These are phyloP conservation scores for Ascochyta lentis DNA, from an alignment of 2,329 filamentous ascomycete genomes.

Conservation along the genomic window DNA sequence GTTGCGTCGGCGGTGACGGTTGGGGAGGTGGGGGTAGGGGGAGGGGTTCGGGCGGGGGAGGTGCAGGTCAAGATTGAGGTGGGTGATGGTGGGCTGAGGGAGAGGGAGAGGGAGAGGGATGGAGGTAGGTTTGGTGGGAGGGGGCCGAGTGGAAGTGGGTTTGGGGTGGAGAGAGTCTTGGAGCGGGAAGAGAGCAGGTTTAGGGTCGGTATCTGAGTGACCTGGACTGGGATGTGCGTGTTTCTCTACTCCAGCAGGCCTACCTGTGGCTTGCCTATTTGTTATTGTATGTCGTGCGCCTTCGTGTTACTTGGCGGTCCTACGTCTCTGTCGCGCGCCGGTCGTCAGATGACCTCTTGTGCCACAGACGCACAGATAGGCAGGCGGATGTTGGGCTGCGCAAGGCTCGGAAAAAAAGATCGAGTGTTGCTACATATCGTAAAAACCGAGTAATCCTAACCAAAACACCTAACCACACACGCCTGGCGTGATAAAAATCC, in stretches of 20 bases:
- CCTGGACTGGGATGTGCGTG: not conserved
- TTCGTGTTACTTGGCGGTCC: not conserved
- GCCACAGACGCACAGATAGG: slow-evolving; percentile 2
- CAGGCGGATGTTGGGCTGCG: not conserved
- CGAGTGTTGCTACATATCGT: slow-evolving; percentile 37
- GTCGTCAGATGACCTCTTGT: not conserved
- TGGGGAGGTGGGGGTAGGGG: not conserved
- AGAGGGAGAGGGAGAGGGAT: not conserved
- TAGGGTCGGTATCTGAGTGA: not conserved
- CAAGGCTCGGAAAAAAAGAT: slow-evolving; percentile 13
- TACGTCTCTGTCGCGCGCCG: not conserved
- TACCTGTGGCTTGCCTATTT: not conserved
- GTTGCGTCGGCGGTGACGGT: not conserved
- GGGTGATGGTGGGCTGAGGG: not conserved
- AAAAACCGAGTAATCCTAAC: slow-evolving; percentile 28
- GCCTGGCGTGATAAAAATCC: slow-evolving; percentile 31
- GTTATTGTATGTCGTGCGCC: not conserved
- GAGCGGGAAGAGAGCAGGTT: slow-evolving; percentile 1
- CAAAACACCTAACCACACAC: slow-evolving; percentile 35
- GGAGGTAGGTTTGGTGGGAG: not conserved
- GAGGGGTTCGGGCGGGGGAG: not conserved
- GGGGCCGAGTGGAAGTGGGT: not conserved
- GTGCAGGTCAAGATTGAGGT: slow-evolving; percentile 1
- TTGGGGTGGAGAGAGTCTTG: not conserved
- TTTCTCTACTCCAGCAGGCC: not conserved